Conservation (phyloP, 73 alveolate genomes). For the Paraurostyla sp. region DNA sequence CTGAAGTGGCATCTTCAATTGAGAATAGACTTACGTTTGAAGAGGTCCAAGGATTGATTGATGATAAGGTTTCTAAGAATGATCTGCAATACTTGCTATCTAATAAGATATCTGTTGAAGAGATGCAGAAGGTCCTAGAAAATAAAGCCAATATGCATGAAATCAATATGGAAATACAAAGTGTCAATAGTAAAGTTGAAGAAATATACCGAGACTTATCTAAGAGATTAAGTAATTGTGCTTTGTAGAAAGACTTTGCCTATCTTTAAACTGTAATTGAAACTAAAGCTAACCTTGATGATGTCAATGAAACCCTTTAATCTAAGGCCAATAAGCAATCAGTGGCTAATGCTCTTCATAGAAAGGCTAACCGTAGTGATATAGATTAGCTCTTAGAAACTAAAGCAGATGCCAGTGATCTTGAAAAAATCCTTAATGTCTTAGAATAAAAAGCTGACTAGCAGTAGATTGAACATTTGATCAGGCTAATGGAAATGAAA, state of each 20-base stretch:
- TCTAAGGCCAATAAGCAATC: slow-evolving; percentile 91
- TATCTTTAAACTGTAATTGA: slow-evolving; percentile 75
- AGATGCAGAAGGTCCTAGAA: slow-evolving; percentile 79
- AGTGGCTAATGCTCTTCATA: slow-evolving; percentile 94
- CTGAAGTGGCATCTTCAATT: slow-evolving; percentile 91
- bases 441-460: slow-evolving; percentile 64
- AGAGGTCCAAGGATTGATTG: slow-evolving; percentile 87
- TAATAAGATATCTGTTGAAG: slow-evolving; percentile 83
- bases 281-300: slow-evolving; percentile 85
- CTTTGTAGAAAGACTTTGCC: slow-evolving; percentile 81
- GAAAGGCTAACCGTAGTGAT: slow-evolving; percentile 94
- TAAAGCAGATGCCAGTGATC: slow-evolving; percentile 79
- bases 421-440: slow-evolving; percentile 43
- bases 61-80: slow-evolving; percentile 89
- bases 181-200: slow-evolving; percentile 73
- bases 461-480: slow-evolving; percentile 25
- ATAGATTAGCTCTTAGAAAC: slow-evolving; percentile 78
- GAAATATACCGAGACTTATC: slow-evolving; percentile 71
- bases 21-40: slow-evolving; percentile 93
- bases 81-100: slow-evolving; percentile 83
- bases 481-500: slow-evolving; percentile 35
- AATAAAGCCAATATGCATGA: slow-evolving; percentile 85
- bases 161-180: slow-evolving; percentile 73
- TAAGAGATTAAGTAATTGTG: slow-evolving; percentile 75
- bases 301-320: slow-evolving; percentile 89